These are phyloP conservation scores for Globisporangium radiosum DNA, from an alignment of 352 stramenopile genomes.

Conservation along the genomic window DNA sequence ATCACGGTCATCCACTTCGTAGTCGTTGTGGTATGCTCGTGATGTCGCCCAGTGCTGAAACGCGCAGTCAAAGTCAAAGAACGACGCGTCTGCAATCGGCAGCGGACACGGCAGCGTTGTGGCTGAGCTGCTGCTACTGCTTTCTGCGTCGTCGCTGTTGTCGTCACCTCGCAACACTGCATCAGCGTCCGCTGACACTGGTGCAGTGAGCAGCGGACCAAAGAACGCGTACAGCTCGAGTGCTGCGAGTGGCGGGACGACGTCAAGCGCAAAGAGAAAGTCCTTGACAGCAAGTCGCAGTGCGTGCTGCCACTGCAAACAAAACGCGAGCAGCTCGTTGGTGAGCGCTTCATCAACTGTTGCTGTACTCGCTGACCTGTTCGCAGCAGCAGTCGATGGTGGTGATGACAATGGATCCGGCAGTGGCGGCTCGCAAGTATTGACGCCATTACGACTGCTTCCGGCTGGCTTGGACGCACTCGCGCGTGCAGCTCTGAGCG, in stretches of 20 bases:
- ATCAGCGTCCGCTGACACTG: conserved; percentile 7
- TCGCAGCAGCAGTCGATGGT: conserved; percentile 4
- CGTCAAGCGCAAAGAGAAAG: conserved; percentile 40
- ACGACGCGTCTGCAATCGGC: conserved; percentile 31
- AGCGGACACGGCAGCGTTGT: conserved; percentile 10
- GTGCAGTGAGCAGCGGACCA: conserved; percentile 6
- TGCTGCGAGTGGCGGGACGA: conserved; percentile 26
- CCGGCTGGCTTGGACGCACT: not conserved
- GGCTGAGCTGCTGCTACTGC: not conserved
- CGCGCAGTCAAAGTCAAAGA: conserved; percentile 27
- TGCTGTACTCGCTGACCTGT: too few species aligned
- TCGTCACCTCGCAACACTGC: too few species aligned
- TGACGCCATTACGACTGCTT: not conserved
- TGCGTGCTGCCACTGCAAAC: conserved; percentile 35
- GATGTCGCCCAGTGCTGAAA: conserved; percentile 19
- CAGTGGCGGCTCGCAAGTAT: not conserved
- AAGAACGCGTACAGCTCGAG: conserved; percentile 28
- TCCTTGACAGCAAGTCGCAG: conserved; percentile 45
- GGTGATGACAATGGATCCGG: not conserved
- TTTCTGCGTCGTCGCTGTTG: too few species aligned
- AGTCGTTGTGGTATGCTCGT: not conserved
- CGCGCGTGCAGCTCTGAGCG: not conserved
- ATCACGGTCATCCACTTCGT: not conserved
- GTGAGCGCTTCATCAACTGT: conserved; percentile 20
- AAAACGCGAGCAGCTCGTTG: conserved; percentile 30